Base-by-base conservation (phyloP, 257 asterid genomes). In the Schizonepeta tenuifolia region DNA sequence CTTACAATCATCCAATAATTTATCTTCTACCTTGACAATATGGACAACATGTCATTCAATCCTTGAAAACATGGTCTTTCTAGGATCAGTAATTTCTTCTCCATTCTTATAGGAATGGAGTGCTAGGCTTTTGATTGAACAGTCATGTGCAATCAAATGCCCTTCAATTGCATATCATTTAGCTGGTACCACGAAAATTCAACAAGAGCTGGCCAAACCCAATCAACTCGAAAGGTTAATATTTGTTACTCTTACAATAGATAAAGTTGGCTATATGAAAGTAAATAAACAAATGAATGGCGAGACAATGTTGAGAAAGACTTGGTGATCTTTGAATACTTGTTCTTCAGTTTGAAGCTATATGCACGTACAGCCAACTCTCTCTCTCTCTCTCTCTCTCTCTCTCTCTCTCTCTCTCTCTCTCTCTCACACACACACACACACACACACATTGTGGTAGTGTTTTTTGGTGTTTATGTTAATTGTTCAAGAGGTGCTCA, bases 151-250 rank as follows among this genome's bases (percentile, higher is more conserved):
- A 11, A 61, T 92, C 78, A 95, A 95, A 79, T 92, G 98, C 88
- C 99, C 99, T 71, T 95, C 99, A 61, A 92, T 95, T 73, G 84
- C 98, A 0, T 95, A 88, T 73, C 98, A 95, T 84, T 83, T 95
- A 81, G 97, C 92, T 7, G 99, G 99, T 65, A 88, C 97, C 67
- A 92, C 90, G 88, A 95, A 95, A 84, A 90, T 95, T 80, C 99
- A 95, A 69, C 99, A 95, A 80, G 99, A 95, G 83, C 90, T 95
- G 75, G 97, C 98, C 69, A 95, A 92, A 78, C 90, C 98, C 41
- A 86, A 87, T 82, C 87, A 87, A 31, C 94, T 95, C 31, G 99
- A 95, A 83, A 87, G 97, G 99, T 92, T 75, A 79, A 41, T 38
- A 6, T 40, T 38, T 49, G 9, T 41, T 61, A 38, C 21, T 50